Percentiles rank a stretch among this genome's conserved stretches.
Conservation (phyloP, 2,329 filamentous ascomycete species). For the Fusarium annulatum region DNA sequence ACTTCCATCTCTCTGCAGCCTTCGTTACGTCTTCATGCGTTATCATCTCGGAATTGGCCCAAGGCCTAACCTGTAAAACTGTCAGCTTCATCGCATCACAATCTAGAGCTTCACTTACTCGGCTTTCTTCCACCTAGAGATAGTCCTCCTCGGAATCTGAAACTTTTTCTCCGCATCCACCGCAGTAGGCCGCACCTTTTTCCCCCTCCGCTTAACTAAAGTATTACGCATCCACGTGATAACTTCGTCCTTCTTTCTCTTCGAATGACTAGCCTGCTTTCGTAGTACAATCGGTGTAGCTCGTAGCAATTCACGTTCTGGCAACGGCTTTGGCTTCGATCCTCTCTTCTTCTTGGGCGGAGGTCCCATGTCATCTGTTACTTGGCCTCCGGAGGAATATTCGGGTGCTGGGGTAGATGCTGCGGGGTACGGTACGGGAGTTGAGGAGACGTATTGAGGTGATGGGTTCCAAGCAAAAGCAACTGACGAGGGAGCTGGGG, state of each 20-base stretch:
- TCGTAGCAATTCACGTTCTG: constrained; percentile 5
- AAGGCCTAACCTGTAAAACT: background rate
- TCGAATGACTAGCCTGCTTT: constrained; percentile 19
- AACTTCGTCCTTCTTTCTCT: constrained; percentile 22
- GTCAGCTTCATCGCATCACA: background rate
- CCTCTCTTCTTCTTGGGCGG: constrained; percentile 12
- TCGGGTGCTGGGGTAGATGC: background rate
- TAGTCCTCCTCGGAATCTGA: constrained; percentile 21
- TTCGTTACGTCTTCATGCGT: background rate
- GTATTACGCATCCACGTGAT: constrained; percentile 13
- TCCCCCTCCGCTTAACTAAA: background rate
- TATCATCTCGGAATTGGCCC: constrained; percentile 13
- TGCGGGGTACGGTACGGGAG: background rate
- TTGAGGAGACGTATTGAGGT: background rate
- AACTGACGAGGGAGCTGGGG: background rate
- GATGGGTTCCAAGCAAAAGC: background rate
- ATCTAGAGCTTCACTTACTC: background rate
- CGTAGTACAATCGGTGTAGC: constrained; percentile 17
- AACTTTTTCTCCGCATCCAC: constrained; percentile 18
- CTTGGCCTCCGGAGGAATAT: background rate
- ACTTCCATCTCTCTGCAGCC: background rate
- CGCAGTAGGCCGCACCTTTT: constrained; percentile 10
- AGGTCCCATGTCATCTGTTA: background rate
- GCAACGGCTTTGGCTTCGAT: constrained; percentile 18
- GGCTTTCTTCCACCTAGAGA: constrained; percentile 13